Evolutionary conservation across 768 basidiomycete genomes (phyloP).

Genomic region (Collybiopsis confluens): DNA sequence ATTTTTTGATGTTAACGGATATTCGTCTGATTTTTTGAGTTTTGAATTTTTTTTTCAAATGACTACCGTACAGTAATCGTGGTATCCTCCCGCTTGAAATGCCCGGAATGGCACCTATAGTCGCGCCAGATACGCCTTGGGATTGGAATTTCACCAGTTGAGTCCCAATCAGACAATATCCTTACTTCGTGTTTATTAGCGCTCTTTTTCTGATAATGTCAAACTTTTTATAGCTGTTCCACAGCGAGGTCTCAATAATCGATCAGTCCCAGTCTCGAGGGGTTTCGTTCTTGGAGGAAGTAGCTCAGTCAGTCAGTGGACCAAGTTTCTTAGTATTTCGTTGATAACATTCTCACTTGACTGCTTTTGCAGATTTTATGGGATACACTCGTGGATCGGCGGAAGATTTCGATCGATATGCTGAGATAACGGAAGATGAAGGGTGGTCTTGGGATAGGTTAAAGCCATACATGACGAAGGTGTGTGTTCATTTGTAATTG

Average conservation of each 20-base stretch:
- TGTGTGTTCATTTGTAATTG: background rate
- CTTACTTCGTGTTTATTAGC: background rate
- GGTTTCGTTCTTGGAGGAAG: conserved; percentile 13
- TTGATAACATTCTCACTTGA: background rate
- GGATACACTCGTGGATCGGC: conserved; percentile 15
- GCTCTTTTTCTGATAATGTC: too few species aligned
- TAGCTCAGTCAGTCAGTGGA: conserved; percentile 9
- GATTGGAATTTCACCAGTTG: background rate
- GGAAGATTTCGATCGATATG: conserved; percentile 28
- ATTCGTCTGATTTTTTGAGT: too few species aligned
- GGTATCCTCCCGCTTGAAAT: background rate
- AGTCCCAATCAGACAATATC: conserved; percentile 11
- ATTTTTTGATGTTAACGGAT: too few species aligned
- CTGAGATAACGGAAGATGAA: conserved; percentile 20
- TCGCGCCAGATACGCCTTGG: background rate
- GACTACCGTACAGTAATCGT: too few species aligned
- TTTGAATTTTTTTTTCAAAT: background rate
- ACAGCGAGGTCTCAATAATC: conserved; percentile 10
- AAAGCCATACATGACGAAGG: conserved; percentile 19
- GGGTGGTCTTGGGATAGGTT: conserved; percentile 31
- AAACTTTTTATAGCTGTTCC: background rate
- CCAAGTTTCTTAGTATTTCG: background rate
- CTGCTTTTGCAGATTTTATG: background rate
- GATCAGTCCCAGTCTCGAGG: conserved; percentile 10
- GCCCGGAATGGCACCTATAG: background rate